Evolutionary conservation across 768 basidiomycete genomes (phyloP).

Genomic region (Xerocomellus chrysenteron): DNA sequence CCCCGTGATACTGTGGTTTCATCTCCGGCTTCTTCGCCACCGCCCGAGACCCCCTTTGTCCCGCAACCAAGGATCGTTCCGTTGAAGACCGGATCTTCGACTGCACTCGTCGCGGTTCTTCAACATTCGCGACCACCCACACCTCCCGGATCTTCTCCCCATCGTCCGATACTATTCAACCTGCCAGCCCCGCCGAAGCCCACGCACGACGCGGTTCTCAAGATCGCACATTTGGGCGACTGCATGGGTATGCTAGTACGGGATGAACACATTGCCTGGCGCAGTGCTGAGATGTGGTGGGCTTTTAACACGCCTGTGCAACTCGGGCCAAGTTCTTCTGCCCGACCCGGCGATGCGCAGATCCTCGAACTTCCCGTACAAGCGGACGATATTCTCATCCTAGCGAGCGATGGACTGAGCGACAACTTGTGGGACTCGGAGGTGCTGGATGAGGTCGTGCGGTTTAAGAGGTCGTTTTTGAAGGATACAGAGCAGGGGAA

Average conservation of each 20-base stretch:
- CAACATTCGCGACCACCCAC: slow-evolving; percentile 38
- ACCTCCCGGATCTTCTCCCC: slow-evolving; percentile 13
- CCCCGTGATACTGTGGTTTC: neutral
- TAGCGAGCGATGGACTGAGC: slow-evolving; percentile 77
- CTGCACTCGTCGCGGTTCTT: slow-evolving; percentile 64
- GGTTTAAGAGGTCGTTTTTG: slow-evolving; percentile 48
- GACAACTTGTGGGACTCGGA: slow-evolving; percentile 92
- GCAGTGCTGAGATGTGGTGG: slow-evolving; percentile 95
- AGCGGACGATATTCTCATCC: slow-evolving; percentile 73
- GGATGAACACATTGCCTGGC: slow-evolving; percentile 74
- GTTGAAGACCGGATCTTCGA: slow-evolving; percentile 62
- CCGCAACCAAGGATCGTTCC: slow-evolving; percentile 32
- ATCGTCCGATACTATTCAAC: slow-evolving; percentile 20
- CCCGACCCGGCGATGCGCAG: slow-evolving; percentile 66
- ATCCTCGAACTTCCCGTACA: slow-evolving; percentile 67
- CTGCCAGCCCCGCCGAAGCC: slow-evolving; percentile 30
- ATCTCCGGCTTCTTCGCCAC: neutral
- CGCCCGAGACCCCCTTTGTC: slow-evolving; percentile 16
- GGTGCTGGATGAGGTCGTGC: slow-evolving; percentile 74
- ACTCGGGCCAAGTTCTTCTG: slow-evolving; percentile 60
- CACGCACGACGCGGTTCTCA: slow-evolving; percentile 59
- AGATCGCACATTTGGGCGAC: slow-evolving; percentile 84
- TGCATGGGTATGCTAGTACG: slow-evolving; percentile 87
- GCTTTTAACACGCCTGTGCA: slow-evolving; percentile 67
- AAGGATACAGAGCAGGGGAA: slow-evolving; percentile 16